Conservation (phyloP, 805 yeast genomes). For the Ogataea saltuana region DNA sequence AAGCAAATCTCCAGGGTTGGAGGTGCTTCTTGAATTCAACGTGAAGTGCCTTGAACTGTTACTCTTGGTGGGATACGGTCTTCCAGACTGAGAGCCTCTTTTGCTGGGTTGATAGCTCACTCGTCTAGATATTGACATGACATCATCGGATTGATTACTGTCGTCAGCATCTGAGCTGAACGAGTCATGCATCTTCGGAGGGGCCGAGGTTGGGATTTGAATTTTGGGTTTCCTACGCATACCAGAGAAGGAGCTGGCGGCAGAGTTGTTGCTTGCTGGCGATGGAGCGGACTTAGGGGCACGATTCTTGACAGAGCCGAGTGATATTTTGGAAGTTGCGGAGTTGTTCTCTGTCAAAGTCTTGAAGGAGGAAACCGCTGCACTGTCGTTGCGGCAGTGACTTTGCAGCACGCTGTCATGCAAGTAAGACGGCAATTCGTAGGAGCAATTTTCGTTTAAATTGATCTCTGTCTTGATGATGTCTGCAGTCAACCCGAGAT, state of each 20-base stretch:
- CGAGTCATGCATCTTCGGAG: slow-evolving; percentile 12
- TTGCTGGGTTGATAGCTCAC: neutral
- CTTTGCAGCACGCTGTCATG: slow-evolving; percentile 42
- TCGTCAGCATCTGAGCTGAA: slow-evolving; percentile 30
- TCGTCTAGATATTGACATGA: slow-evolving; percentile 4
- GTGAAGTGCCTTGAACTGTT: slow-evolving; percentile 47
- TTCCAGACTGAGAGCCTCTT: slow-evolving; percentile 2
- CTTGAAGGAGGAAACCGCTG: slow-evolving; percentile 10
- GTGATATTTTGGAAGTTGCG: slow-evolving; percentile 5
- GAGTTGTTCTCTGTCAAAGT: slow-evolving; percentile 8
- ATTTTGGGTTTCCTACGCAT: neutral
- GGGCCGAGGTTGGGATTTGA: slow-evolving; percentile 4
- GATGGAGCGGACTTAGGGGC: neutral
- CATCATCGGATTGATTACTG: slow-evolving; percentile 21
- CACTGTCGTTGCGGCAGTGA: slow-evolving; percentile 6
- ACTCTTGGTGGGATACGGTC: slow-evolving; percentile 5
- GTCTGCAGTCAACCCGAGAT: slow-evolving; percentile 81
- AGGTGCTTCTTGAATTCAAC: slow-evolving; percentile 53
- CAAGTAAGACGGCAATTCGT: slow-evolving; percentile 64
- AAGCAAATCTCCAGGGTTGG: slow-evolving; percentile 83
- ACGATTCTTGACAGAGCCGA: neutral
- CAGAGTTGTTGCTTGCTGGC: slow-evolving; percentile 6
- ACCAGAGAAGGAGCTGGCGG: slow-evolving; percentile 5
- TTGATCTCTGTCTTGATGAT: slow-evolving; percentile 73
- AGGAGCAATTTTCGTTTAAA: slow-evolving; percentile 51